Base-by-base conservation (phyloP, 805 yeast species). In the Myxozyma mucilagina region DNA sequence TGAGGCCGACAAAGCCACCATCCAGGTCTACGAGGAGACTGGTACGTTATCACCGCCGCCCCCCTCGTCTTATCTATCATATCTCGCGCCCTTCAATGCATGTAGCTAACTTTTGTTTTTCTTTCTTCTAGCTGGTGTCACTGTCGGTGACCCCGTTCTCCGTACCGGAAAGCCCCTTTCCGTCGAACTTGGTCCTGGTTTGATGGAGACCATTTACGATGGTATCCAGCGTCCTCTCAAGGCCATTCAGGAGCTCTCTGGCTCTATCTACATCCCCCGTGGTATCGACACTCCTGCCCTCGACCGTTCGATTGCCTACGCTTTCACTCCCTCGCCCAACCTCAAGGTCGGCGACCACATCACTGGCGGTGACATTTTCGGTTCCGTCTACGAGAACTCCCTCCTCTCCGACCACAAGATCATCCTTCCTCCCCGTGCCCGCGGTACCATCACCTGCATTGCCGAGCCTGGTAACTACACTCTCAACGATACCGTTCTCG, bases 81-180 rank as follows among this genome's bases (percentile, higher is more conserved):
- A 10, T 34, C n/a, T 29, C 41, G 3, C 29, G 6, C 43, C n/a
- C 29, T 24, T 43, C 13, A 20, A 31, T 49, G 16, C 20, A 24
- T 24, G 29, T 24, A 24, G 29, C 29, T 24, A 24, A 24, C 29
- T 24, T 24, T 2, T 24, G 9, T n/a, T 24, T 42, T 18, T 41
- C 18, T 29, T 11, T 18, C 18, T n/a, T 39, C n/a, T 35, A 62
- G 96, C 98, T 1, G 99, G 99, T 80, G 94, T 94, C 61, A 93
- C 97, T 49, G 98, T 94, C 50, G 99, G 99, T 72, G 99, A 94
- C 75, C 99, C 99, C 2, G 99, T 94, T 56, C 80, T 90, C 72
- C 87, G 99, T 80, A 94, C 99, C 6, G 99, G 99, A 67, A 91
- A 94, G 78, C 99, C 99, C n/a, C 82, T 94, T 70, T 91, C 97